phyloP scores from a whole-genome alignment of 345 rosid species.

The Eucalyptus rudis region DNA sequence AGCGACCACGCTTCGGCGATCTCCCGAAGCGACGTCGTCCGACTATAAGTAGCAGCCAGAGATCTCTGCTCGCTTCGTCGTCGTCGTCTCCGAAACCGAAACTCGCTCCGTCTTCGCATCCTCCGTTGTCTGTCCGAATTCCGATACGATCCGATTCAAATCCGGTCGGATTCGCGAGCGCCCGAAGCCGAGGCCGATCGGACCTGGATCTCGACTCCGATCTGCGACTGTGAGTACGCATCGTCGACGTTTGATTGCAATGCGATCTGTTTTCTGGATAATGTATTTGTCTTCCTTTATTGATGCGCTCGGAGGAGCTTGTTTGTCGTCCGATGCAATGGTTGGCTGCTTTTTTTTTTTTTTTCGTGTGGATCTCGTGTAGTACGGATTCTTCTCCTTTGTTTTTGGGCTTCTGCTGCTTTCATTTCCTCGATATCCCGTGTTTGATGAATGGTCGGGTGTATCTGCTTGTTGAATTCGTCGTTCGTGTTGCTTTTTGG shows the following conservation, averaged over 20 bases:
- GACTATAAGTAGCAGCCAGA: background rate
- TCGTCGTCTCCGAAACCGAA: background rate
- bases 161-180: background rate
- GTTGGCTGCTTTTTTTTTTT: background rate
- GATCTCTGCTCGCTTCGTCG: background rate
- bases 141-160: background rate
- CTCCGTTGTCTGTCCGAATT: background rate
- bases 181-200: background rate
- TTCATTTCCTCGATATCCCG: background rate
- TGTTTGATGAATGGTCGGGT: background rate
- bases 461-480: background rate
- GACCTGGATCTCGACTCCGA: background rate
- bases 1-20: background rate
- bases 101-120: background rate
- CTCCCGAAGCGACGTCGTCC: background rate
- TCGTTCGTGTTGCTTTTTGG: background rate
- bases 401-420: background rate
- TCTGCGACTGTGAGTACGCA: background rate
- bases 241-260: background rate
- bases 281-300: background rate
- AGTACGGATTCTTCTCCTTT: background rate
- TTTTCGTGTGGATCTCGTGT: background rate
- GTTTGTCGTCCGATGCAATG: background rate
- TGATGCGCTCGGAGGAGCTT: background rate
- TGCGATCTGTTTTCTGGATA: background rate